These are phyloP conservation scores for Ustilago xerochloae DNA, from an alignment of 1,284 basidiomycete species.

Conservation along the genomic window DNA sequence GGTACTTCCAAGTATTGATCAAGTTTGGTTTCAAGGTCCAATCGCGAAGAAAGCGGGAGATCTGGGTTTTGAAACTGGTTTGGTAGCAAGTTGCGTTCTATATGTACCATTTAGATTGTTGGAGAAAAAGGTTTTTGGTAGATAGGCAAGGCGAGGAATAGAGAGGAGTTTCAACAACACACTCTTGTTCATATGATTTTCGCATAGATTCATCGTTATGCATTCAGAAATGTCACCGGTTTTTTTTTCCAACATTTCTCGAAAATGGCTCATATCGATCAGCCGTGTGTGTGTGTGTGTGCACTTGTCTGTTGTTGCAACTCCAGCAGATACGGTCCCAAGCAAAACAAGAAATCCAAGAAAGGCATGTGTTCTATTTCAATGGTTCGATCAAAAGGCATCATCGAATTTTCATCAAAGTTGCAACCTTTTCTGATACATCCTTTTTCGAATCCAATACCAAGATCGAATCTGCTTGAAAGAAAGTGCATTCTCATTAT, in stretches of 20 bases:
- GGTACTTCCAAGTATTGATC: conserved; percentile 65
- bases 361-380: no score
- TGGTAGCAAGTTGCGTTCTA: conserved; percentile 60
- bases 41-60: conserved; percentile 64
- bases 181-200: no score
- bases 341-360: no score
- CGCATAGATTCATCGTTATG: background rate
- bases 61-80: conserved; percentile 68
- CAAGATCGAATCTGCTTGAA: no score
- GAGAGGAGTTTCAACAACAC: background rate
- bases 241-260: background rate
- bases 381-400: no score
- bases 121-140: conserved; percentile 57
- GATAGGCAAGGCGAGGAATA: conserved; percentile 7
- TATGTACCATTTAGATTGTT: conserved; percentile 63
- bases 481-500: no score
- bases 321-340: no score
- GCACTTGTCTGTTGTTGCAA: no score
- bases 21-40: conserved; percentile 65
- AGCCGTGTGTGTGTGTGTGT: no score
- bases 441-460: no score
- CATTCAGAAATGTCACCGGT: conserved; percentile 19
- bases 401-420: no score
- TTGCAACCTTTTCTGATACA: no score
- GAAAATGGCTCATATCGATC: background rate